Evolutionary conservation across 352 stramenopile genomes (phyloP).

Genomic region (Nothophytophthora sp.): DNA sequence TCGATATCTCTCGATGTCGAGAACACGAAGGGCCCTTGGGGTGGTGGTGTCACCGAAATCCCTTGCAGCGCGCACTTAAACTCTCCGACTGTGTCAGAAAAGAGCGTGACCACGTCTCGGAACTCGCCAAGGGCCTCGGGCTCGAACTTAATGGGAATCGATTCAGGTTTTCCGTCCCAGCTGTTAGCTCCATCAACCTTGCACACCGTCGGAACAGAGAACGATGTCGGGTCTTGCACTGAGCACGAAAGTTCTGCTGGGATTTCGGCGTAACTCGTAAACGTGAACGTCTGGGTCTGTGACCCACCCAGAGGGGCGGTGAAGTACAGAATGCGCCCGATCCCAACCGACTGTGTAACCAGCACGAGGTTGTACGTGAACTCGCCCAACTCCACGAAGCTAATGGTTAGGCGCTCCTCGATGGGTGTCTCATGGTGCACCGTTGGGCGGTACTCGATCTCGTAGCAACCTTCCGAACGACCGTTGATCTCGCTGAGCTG

Average conservation of each 20-base stretch:
- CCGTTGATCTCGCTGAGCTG: constrained; percentile 72
- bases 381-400: constrained; percentile 84
- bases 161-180: constrained; percentile 77
- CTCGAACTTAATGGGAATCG: constrained; percentile 85
- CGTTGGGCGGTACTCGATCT: constrained; percentile 90
- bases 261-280: constrained; percentile 54
- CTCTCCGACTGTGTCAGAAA: constrained; percentile 64
- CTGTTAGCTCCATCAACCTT: constrained; percentile 51
- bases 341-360: constrained; percentile 63
- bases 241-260: constrained; percentile 52
- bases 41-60: constrained; percentile 68
- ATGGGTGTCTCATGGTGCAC: constrained; percentile 41
- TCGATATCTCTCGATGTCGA: constrained; percentile 68
- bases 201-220: constrained; percentile 52
- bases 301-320: constrained; percentile 74
- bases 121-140: constrained; percentile 88
- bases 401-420: constrained; percentile 72
- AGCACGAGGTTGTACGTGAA: constrained; percentile 89
- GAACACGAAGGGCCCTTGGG: constrained; percentile 85
- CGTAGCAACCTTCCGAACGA: constrained; percentile 81
- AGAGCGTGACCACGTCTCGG: constrained; percentile 72
- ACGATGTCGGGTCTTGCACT: constrained; percentile 65
- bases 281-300: constrained; percentile 81
- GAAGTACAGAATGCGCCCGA: constrained; percentile 81
- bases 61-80: constrained; percentile 88